Evolutionary conservation across 2,329 filamentous ascomycete genomes (phyloP).

Genomic region (Sclerotinia minor): DNA sequence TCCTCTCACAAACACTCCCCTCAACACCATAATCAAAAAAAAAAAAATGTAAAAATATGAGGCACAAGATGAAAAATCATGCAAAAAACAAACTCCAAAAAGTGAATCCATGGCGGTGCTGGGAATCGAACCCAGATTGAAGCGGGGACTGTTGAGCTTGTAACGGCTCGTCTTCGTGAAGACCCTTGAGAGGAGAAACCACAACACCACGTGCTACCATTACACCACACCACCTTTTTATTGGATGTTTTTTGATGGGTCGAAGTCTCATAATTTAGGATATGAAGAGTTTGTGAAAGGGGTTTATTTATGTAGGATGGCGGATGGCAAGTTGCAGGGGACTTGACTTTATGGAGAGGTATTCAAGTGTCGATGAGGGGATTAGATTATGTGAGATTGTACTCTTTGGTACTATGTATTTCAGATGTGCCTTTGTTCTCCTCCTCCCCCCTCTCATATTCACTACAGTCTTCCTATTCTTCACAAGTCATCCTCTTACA

Average conservation of each 20-base stretch:
- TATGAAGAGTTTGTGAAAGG: no score
- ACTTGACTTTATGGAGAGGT: no score
- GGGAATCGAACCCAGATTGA: conserved; percentile 23
- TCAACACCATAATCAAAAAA: background rate
- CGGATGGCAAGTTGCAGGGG: no score
- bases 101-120: background rate
- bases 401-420: no score
- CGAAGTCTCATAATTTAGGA: no score
- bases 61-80: background rate
- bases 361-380: no score
- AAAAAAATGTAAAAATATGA: background rate
- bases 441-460: no score
- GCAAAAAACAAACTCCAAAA: background rate
- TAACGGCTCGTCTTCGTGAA: background rate
- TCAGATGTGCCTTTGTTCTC: no score
- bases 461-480: no score
- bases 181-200: conserved; percentile 16
- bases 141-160: background rate
- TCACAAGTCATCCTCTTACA: no score
- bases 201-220: conserved; percentile 22
- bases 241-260: background rate
- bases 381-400: no score
- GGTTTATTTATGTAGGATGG: no score
- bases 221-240: conserved; percentile 18
- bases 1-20: background rate